Base-by-base conservation (phyloP, 2,329 filamentous ascomycete genomes). In the Aspergillus tubingensis region DNA sequence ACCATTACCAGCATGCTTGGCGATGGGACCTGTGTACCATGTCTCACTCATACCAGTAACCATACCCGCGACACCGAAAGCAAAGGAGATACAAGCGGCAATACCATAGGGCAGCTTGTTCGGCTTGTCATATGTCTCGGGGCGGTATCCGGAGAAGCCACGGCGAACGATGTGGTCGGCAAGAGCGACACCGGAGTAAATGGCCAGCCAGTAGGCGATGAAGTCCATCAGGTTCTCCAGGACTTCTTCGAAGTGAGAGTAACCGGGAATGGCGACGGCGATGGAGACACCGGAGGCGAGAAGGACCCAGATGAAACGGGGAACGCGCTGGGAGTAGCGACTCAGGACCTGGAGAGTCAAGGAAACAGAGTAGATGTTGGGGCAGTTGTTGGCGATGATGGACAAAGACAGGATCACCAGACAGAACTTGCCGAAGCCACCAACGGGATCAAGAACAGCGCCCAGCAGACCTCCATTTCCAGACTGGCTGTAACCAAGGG, bases 351-450 rank as follows among this genome's bases (percentile, higher is more conserved):
- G 88, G 39, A 90, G 80, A 11, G 86, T 87, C 41, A 92, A 80
- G 5, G 85, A 83, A 51, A 87, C 84, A 17, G 87, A 90, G 80
- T 92, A 92, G 73, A 89, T 86, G 72, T 89, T 90, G 5, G 87
- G 87, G 71, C 85, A 88, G 76, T 90, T 90, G 77, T 88, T 90
- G 60, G 86, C 88, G 63, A 90, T 81, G 70, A 88, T 89, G 56
- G 84, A 86, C 13, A 90, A 81, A 2, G 86, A 86, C 8, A 91
- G 81, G 50, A 90, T 80, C 56, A 89, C 81, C 25, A 90, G 76
- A 72, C 89, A 91, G 80, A 91, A 91, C 70, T 89, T 83, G 64
- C 90, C 90, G 71, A 92, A 91, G 49, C 79, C 81, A 39, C 88
- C 88, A 0, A 90, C 79, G 4, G 82, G 82, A 7, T 85, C 83